These are phyloP conservation scores for Asterella californica DNA, from an alignment of 225 moss, liverwort and hornwort genomes.

Conservation along the genomic window DNA sequence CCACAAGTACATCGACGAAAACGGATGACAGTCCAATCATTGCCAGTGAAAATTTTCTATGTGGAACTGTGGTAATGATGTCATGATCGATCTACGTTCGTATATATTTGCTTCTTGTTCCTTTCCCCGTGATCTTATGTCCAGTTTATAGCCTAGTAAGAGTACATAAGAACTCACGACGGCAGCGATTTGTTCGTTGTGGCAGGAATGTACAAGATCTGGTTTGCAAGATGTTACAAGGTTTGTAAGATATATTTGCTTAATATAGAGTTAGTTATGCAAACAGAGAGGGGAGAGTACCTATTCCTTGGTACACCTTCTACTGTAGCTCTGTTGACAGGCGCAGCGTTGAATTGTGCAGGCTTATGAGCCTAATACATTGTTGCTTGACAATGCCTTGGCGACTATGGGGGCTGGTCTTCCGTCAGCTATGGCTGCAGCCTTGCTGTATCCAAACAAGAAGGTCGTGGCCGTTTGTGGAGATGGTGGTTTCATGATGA, in stretches of 20 bases:
- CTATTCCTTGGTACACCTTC: not conserved
- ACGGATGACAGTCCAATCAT: not conserved
- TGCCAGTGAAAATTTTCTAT: not conserved
- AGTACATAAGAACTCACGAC: not conserved
- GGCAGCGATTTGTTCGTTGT: not conserved
- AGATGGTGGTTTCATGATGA: conserved; percentile 92
- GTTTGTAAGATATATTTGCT: conserved; percentile 26
- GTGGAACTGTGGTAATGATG: no score
- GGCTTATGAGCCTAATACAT: conserved; percentile 81
- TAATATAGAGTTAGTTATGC: not conserved
- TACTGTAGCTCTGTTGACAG: not conserved
- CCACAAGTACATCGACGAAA: not conserved
- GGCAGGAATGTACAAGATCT: conserved; percentile 89
- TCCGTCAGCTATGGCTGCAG: conserved; percentile 81
- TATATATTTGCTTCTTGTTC: no score
- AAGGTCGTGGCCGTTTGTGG: conserved; percentile 91
- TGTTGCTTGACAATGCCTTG: conserved; percentile 83
- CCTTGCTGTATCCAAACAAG: conserved; percentile 67
- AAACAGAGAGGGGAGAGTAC: not conserved
- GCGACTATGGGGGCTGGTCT: conserved; percentile 93
- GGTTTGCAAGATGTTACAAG: conserved; percentile 96
- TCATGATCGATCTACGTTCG: no score
- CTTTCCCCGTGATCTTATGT: not conserved
- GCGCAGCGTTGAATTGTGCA: conserved; percentile 26
- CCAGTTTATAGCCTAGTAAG: not conserved